A percentile compares a stretch with the other conserved stretches of the same genome.
Conservation (phyloP, 192 early-diverging fungal species). For the Phlyctochytrium bullatum region DNA sequence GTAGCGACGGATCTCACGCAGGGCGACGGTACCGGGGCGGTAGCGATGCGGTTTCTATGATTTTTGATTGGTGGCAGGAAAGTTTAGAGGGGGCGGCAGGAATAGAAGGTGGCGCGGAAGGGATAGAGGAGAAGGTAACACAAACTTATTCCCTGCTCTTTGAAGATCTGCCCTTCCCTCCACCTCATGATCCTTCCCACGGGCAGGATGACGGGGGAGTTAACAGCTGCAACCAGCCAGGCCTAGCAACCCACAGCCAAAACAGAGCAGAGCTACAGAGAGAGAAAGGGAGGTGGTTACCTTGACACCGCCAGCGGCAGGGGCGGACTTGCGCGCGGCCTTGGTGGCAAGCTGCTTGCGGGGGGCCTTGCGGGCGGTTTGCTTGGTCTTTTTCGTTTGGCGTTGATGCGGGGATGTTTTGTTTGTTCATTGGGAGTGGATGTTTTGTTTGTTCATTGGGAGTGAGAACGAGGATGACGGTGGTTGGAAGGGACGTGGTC, state of each 20-base stretch:
- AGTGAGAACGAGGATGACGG: no score
- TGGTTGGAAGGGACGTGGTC: no score
- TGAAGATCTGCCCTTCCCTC: no score
- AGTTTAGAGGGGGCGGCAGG: neutral
- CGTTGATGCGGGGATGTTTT: slow-evolving; percentile 11
- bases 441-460: no score
- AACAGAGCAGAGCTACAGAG: no score
- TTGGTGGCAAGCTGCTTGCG: slow-evolving; percentile 96
- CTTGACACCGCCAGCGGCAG: slow-evolving; percentile 78
- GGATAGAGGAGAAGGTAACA: no score
- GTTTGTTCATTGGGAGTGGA: neutral
- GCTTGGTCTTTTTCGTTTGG: slow-evolving; percentile 41
- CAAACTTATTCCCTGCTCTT: no score
- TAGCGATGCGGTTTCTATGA: slow-evolving; percentile 81
- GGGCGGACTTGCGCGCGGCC: slow-evolving; percentile 96
- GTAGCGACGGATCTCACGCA: slow-evolving; percentile 84
- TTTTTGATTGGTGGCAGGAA: neutral
- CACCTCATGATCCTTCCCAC: no score
- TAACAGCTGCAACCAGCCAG: no score
- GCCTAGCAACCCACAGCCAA: no score
- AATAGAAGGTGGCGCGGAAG: neutral
- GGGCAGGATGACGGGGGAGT: no score
- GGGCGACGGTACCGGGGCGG: slow-evolving; percentile 75
- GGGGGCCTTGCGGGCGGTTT: slow-evolving; percentile 73
- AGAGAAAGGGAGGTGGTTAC: no score